These are phyloP conservation scores for Gossypium herbaceum DNA, from an alignment of 345 rosid genomes.

Conservation along the genomic window DNA sequence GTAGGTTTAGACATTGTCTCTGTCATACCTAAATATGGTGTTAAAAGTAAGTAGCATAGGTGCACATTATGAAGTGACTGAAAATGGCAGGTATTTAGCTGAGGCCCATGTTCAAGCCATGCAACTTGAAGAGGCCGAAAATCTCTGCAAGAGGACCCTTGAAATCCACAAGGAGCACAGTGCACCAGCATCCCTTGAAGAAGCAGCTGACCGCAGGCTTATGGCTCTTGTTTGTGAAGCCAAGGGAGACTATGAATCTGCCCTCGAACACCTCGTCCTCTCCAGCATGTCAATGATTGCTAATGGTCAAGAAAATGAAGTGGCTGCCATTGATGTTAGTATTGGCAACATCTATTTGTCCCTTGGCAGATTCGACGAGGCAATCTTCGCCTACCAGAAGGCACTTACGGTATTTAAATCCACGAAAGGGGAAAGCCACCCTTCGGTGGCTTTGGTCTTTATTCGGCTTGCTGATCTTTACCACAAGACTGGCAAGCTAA, in stretches of 20 bases:
- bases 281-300: constrained; percentile 65
- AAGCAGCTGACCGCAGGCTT: constrained; percentile 55
- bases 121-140: constrained; percentile 58
- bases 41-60: background rate
- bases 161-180: constrained; percentile 49
- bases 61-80: background rate
- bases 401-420: constrained; percentile 58
- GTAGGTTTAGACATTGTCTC: too few relatives aligned
- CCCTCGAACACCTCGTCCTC: constrained; percentile 54
- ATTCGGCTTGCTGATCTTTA: constrained; percentile 54
- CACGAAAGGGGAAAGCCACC: constrained; percentile 50
- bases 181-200: constrained; percentile 52
- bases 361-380: constrained; percentile 51
- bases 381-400: constrained; percentile 55
- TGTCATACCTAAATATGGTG: background rate
- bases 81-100: constrained; percentile 44
- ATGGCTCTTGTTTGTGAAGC: constrained; percentile 53
- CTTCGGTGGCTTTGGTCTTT: constrained; percentile 46
- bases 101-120: constrained; percentile 60
- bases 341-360: constrained; percentile 50
- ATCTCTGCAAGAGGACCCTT: constrained; percentile 45
- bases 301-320: constrained; percentile 51
- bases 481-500: constrained; percentile 47
- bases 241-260: constrained; percentile 47
- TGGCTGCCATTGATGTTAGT: constrained; percentile 56